Percentiles rank a stretch among this genome's conserved stretches.
Evolutionary conservation across 2,329 filamentous ascomycete genomes (phyloP).

Genomic region (Fusarium coicis): DNA sequence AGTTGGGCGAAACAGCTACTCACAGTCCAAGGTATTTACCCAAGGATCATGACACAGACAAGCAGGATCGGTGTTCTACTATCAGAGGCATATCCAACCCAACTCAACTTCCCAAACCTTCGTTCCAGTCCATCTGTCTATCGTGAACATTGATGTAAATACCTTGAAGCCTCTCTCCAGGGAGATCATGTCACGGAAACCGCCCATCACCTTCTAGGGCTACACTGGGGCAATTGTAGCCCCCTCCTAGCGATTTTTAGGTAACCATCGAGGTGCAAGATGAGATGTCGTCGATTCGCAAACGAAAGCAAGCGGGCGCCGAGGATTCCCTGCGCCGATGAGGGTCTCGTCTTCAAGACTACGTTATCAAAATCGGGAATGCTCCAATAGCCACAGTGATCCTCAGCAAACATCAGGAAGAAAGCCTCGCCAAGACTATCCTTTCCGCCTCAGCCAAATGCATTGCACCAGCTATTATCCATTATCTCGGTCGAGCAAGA

Average conservation of each 20-base stretch:
- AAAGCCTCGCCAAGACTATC: background rate
- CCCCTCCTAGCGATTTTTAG: background rate
- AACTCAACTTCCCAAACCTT: background rate
- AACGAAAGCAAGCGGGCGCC: background rate
- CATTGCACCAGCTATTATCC: background rate
- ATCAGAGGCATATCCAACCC: background rate
- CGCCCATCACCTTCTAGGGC: background rate
- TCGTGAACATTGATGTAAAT: background rate
- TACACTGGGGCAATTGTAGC: background rate
- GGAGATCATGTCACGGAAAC: background rate
- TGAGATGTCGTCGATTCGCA: background rate
- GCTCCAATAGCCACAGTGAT: background rate
- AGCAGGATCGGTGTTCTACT: background rate
- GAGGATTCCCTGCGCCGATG: fast-evolving
- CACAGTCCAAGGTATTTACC: background rate
- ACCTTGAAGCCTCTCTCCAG: background rate
- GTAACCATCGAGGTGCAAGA: background rate
- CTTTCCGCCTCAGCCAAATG: background rate
- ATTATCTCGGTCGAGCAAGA: background rate
- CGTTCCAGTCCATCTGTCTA: background rate
- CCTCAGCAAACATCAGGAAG: background rate
- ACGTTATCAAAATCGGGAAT: background rate
- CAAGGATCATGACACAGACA: background rate
- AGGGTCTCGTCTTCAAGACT: background rate
- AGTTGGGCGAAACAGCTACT: background rate